Evolutionary conservation across 2,329 filamentous ascomycete genomes (phyloP).

Genomic region (Exophiala alcalophila): DNA sequence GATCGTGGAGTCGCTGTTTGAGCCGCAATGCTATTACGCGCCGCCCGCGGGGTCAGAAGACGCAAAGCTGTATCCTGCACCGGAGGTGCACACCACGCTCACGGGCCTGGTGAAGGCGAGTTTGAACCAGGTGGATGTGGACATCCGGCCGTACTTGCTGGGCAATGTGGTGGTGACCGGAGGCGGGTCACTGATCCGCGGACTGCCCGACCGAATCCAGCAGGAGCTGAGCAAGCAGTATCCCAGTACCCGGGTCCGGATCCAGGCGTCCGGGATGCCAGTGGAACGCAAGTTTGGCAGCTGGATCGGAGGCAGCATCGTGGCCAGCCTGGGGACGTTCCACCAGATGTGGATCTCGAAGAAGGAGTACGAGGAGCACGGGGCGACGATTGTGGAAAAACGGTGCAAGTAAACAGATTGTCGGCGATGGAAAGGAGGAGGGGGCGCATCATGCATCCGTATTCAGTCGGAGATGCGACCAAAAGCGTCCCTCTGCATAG

Average conservation of each 20-base stretch:
- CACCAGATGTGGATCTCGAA: constrained; percentile 99
- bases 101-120: constrained; percentile 76
- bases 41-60: constrained; percentile 40
- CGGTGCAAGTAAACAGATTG: constrained; percentile 79
- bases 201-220: constrained; percentile 87
- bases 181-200: constrained; percentile 79
- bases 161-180: constrained; percentile 92
- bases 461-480: no score
- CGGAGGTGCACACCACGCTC: constrained; percentile 73
- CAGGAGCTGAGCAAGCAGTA: constrained; percentile 77
- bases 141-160: constrained; percentile 77
- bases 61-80: constrained; percentile 42
- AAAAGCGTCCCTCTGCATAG: no score
- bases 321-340: constrained; percentile 93
- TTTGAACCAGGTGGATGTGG: constrained; percentile 78
- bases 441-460: no score
- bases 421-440: no score
- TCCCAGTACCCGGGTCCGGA: constrained; percentile 80
- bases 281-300: constrained; percentile 87
- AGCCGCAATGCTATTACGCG: constrained; percentile 70
- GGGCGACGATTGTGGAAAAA: constrained; percentile 86
- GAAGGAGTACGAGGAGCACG: constrained; percentile 98
- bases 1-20: constrained; percentile 86
- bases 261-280: constrained; percentile 80
- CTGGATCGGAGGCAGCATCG: constrained; percentile 95